These are phyloP conservation scores for Luvunga scandens DNA, from an alignment of 345 rosid species.

Conservation along the genomic window DNA sequence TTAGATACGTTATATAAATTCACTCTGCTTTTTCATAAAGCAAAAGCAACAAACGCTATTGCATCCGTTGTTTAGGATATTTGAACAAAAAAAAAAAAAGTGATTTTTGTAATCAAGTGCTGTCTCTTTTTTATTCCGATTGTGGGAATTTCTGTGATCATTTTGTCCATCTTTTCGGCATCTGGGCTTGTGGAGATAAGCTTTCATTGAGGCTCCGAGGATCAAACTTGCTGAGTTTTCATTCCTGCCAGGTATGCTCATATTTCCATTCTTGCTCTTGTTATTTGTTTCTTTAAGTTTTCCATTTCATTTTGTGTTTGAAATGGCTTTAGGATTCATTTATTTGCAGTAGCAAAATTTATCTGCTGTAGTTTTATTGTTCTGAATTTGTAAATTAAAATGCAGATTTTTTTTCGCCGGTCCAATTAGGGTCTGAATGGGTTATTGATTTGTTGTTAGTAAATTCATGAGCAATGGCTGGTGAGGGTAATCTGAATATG, in stretches of 20 bases:
- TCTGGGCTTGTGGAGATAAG: neutral
- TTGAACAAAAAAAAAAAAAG: neutral
- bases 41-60: neutral
- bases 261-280: neutral
- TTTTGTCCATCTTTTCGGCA: neutral
- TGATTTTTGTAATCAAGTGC: neutral
- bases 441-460: neutral
- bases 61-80: neutral
- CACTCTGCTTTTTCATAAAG: neutral
- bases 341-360: neutral
- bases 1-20: neutral
- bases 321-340: neutral
- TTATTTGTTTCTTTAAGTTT: neutral
- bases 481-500: slow-evolving; percentile 29
- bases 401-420: neutral
- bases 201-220: neutral
- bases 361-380: neutral
- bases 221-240: neutral
- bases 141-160: neutral
- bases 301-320: neutral
- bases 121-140: neutral
- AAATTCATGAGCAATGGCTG: slow-evolving; percentile 32
- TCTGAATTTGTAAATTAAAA: neutral
- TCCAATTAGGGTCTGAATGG: neutral
- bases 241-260: neutral